phyloP scores from a whole-genome alignment of 495 filamentous ascomycete genomes.

The Glarea lozoyensis region DNA sequence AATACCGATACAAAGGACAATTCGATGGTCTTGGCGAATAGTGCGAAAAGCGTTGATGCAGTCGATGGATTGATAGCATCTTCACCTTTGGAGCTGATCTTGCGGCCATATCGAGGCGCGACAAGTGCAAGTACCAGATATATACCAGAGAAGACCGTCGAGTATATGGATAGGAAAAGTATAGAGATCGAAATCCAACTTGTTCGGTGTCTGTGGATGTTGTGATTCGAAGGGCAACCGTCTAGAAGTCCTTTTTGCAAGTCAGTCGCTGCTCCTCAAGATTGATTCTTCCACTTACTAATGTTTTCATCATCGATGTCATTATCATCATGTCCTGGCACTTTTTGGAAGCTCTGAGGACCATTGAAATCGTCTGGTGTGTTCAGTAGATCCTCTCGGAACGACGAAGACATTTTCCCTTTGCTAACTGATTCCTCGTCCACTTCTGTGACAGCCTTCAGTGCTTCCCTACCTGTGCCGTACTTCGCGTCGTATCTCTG shows the following conservation, averaged over 20 bases:
- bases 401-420: not conserved
- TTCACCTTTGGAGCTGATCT: slow-evolving; percentile 34
- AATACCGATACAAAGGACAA: slow-evolving; percentile 69
- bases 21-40: slow-evolving; percentile 68
- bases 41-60: slow-evolving; percentile 48
- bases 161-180: slow-evolving; percentile 53
- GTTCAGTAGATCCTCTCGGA: not conserved
- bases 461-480: not conserved
- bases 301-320: not conserved
- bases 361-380: not conserved
- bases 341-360: not conserved
- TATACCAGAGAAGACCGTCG: slow-evolving; percentile 53
- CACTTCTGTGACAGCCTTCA: not conserved
- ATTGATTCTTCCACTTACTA: not conserved
- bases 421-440: no score
- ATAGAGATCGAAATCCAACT: slow-evolving; percentile 50
- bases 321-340: not conserved
- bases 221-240: slow-evolving; percentile 22
- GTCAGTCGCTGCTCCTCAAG: not conserved
- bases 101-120: slow-evolving; percentile 48
- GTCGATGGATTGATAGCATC: slow-evolving; percentile 40
- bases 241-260: not conserved
- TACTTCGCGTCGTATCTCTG: not conserved
- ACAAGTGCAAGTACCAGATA: slow-evolving; percentile 49
- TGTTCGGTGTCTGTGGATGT: slow-evolving; percentile 27